These are phyloP conservation scores for Kodamaea hsintzibuensis DNA, from an alignment of 805 yeast species.

Conservation along the genomic window DNA sequence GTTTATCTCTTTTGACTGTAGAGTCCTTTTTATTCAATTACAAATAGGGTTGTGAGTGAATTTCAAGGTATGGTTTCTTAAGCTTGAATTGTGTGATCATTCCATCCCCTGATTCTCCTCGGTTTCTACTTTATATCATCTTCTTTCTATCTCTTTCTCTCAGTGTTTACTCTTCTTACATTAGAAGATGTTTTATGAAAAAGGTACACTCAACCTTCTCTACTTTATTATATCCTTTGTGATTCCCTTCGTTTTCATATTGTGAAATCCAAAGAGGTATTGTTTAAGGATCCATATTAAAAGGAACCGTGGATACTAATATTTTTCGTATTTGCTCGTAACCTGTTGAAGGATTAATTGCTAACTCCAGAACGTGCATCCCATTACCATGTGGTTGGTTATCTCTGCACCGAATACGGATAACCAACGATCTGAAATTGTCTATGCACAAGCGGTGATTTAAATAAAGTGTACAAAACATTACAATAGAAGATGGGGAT, in stretches of 20 bases:
- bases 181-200: too few relatives aligned
- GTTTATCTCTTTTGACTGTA: too few relatives aligned
- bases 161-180: too few relatives aligned
- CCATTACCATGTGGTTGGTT: neutral
- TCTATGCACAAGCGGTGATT: neutral
- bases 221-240: neutral
- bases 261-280: neutral
- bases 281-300: neutral
- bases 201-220: neutral
- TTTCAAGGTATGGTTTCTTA: too few relatives aligned
- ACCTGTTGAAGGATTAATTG: neutral
- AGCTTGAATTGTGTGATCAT: too few relatives aligned
- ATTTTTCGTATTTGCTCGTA: neutral
- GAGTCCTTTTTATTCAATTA: too few relatives aligned
- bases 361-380: neutral
- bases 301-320: neutral
- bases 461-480: neutral
- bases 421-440: neutral
- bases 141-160: too few relatives aligned
- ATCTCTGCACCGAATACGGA: neutral
- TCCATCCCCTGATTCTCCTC: too few relatives aligned
- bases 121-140: too few relatives aligned
- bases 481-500: neutral
- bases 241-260: neutral
- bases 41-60: too few relatives aligned